Conservation (phyloP, 2,329 filamentous ascomycete genomes). For the Trichoderma lentiforme region DNA sequence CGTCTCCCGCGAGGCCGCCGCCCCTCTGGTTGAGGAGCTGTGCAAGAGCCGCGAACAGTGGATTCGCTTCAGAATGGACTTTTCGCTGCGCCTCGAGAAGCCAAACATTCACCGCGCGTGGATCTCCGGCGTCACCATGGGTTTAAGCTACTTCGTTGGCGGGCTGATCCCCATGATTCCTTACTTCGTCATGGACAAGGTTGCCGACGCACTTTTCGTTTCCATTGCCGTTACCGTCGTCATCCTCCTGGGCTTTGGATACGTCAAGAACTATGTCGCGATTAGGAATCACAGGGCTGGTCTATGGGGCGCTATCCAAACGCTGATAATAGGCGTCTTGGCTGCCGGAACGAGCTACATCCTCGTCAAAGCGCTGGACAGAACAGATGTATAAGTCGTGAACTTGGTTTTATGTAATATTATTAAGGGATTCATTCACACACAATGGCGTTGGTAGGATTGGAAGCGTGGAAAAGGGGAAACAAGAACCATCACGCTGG, state of each 20-base stretch:
- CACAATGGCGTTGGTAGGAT: slow-evolving; percentile 13
- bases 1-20: slow-evolving; percentile 41
- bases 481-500: not conserved
- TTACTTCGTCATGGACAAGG: slow-evolving; percentile 57
- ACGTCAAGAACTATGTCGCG: slow-evolving; percentile 57
- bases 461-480: not conserved
- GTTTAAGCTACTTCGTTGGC: slow-evolving; percentile 66
- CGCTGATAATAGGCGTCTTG: slow-evolving; percentile 60
- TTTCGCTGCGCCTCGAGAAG: slow-evolving; percentile 50
- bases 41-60: slow-evolving; percentile 46
- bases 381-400: not conserved
- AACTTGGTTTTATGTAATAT: not conserved
- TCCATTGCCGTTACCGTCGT: slow-evolving; percentile 59
- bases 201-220: slow-evolving; percentile 52
- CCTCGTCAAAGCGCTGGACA: slow-evolving; percentile 56
- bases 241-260: slow-evolving; percentile 62
- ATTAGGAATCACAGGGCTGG: slow-evolving; percentile 51
- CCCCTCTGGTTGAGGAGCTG: slow-evolving; percentile 49
- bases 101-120: slow-evolving; percentile 43
- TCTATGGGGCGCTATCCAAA: slow-evolving; percentile 60
- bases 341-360: slow-evolving; percentile 65
- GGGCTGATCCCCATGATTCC: slow-evolving; percentile 68
- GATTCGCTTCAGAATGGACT: slow-evolving; percentile 59
- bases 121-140: slow-evolving; percentile 62
- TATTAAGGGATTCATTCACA: not conserved